Base-by-base conservation (phyloP, 1,284 basidiomycete genomes). In the Papiliotrema flavescens region DNA sequence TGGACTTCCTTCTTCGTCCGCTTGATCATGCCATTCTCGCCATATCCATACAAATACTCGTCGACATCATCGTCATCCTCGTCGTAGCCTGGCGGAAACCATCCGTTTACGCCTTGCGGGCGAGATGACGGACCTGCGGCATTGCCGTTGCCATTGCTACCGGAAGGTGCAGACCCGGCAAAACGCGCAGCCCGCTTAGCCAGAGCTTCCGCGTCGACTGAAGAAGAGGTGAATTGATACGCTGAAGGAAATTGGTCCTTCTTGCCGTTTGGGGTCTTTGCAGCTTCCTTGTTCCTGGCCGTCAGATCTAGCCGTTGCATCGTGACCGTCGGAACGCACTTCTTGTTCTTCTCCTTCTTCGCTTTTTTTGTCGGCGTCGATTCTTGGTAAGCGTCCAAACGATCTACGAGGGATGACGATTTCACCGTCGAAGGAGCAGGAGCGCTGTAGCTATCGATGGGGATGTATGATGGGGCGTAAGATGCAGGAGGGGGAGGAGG, bases 281-380 rank as follows among this genome's bases (percentile, higher is more conserved):
- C n/a, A n/a, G n/a, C n/a, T n/a, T n/a, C n/a, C n/a, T n/a, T n/a
- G n/a, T n/a, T n/a, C n/a, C n/a, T n/a, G n/a, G n/a, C n/a, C n/a
- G n/a, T n/a, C n/a, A n/a, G n/a, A n/a, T n/a, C n/a, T n/a, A n/a
- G n/a, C n/a, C n/a, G n/a, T n/a, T n/a, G n/a, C n/a, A n/a, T n/a
- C n/a, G 11, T 39, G 26, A 22, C 22, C 15, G 26, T 66, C 66
- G 8, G 62, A 43, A 17, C 48, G 6, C 36, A 34, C 71, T 67
- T 64, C 56, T 71, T 65, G 56, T 55, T 49, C 54, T 69, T 65
- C 53, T 69, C 69, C 65, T 73, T 71, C 59, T 70, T 70, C n/a
- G 46, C 44, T 53, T 60, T 56, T 14, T 14, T 19, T 14, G 9
- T 11, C 13, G 39, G 14, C 19, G 39, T n/a, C 20, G 45, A 23